Conservation (phyloP, 2,329 filamentous ascomycete genomes). For the Fusarium sp. region DNA sequence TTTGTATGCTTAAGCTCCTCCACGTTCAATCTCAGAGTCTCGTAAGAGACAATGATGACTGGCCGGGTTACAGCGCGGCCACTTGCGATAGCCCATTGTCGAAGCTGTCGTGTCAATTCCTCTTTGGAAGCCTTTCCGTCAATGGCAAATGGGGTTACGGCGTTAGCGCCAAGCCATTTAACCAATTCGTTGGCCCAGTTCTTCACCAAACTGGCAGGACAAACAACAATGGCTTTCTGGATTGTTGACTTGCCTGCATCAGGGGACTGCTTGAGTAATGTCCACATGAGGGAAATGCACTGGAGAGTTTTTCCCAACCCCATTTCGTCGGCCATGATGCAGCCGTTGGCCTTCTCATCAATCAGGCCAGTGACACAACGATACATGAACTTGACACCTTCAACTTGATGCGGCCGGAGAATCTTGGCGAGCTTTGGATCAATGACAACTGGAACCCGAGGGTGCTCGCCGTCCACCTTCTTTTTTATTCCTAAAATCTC, state of each 20-base stretch:
- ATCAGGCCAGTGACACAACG: slow-evolving; percentile 94
- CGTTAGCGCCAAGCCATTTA: slow-evolving; percentile 95
- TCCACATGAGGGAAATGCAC: slow-evolving; percentile 98
- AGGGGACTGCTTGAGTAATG: slow-evolving; percentile 92
- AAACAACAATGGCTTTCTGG: slow-evolving; percentile 96
- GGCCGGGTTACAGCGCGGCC: slow-evolving; percentile 92
- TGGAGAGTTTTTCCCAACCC: slow-evolving; percentile 96
- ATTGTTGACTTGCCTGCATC: slow-evolving; percentile 95
- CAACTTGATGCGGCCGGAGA: slow-evolving; percentile 94
- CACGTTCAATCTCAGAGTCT: slow-evolving; percentile 91
- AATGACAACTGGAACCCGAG: slow-evolving; percentile 96
- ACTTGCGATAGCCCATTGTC: slow-evolving; percentile 93
- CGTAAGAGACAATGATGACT: slow-evolving; percentile 97
- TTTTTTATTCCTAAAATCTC: slow-evolving; percentile 97
- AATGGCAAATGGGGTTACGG: slow-evolving; percentile 92
- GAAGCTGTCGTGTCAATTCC: slow-evolving; percentile 88
- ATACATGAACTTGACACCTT: slow-evolving; percentile 98
- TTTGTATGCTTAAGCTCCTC: slow-evolving; percentile 90
- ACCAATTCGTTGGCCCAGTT: slow-evolving; percentile 98
- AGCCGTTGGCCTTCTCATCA: slow-evolving; percentile 92
- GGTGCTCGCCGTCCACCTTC: slow-evolving; percentile 81
- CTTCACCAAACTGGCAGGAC: slow-evolving; percentile 93
- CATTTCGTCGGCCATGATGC: slow-evolving; percentile 99
- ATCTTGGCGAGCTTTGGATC: slow-evolving; percentile 91
- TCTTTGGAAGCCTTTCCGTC: slow-evolving; percentile 97